phyloP scores from a whole-genome alignment of 2,329 filamentous ascomycete species.

The Colletotrichum chlorophyti region DNA sequence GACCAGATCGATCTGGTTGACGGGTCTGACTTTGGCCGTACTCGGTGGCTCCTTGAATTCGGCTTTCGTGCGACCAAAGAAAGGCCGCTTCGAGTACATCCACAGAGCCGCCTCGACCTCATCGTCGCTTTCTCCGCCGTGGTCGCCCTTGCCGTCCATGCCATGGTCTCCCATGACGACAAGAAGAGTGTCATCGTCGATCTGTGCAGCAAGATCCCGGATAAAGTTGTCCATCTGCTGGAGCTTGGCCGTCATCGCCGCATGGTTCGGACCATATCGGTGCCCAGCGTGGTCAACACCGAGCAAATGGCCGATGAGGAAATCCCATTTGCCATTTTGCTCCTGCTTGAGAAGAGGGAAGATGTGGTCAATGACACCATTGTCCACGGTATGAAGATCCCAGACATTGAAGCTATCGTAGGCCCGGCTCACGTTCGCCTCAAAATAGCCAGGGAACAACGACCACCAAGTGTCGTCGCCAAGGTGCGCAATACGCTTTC shows the following conservation, averaged over 20 bases:
- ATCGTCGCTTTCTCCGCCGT: slow-evolving; percentile 97
- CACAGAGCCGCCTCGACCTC: slow-evolving; percentile 94
- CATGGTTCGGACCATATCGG: slow-evolving; percentile 91
- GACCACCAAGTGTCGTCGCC: slow-evolving; percentile 98
- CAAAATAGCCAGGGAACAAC: slow-evolving; percentile 92
- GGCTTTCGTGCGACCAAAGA: slow-evolving; percentile 79
- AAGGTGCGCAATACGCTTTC: slow-evolving; percentile 84
- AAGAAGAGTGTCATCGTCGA: slow-evolving; percentile 87
- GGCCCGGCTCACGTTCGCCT: slow-evolving; percentile 81
- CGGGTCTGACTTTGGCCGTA: slow-evolving; percentile 79
- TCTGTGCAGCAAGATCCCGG: slow-evolving; percentile 69
- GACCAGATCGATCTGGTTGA: slow-evolving; percentile 91
- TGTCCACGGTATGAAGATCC: slow-evolving; percentile 96
- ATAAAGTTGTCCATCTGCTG: slow-evolving; percentile 89
- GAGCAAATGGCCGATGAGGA: slow-evolving; percentile 93
- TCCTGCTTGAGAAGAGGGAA: slow-evolving; percentile 77
- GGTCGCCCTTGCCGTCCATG: slow-evolving; percentile 97
- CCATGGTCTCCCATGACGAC: slow-evolving; percentile 99
- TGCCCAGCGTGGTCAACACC: slow-evolving; percentile 98
- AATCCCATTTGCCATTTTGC: slow-evolving; percentile 79
- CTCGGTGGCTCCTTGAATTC: slow-evolving; percentile 63
- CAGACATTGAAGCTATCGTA: slow-evolving; percentile 99
- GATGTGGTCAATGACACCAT: slow-evolving; percentile 90
- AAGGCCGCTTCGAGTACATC: slow-evolving; percentile 93
- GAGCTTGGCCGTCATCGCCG: slow-evolving; percentile 89